These are phyloP conservation scores for Aphanomyces astaci DNA, from an alignment of 352 stramenopile species.

Conservation along the genomic window DNA sequence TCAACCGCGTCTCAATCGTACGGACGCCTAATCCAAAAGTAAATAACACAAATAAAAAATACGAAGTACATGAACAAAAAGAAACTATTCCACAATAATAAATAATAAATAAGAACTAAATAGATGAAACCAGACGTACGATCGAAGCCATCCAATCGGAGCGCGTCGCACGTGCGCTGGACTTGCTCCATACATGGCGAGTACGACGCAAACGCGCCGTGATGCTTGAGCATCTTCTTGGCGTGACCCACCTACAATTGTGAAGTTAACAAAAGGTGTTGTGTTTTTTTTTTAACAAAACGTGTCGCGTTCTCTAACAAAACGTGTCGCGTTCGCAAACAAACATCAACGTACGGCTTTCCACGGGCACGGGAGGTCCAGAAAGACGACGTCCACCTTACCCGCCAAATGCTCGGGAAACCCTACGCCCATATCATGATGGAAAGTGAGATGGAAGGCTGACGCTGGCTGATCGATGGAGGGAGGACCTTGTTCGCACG, in stretches of 20 bases:
- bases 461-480: too few relatives aligned
- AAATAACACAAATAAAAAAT: too few relatives aligned
- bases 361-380: slow-evolving; percentile 98
- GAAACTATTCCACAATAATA: too few relatives aligned
- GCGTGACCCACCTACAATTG: slow-evolving; percentile 59
- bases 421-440: slow-evolving; percentile 14
- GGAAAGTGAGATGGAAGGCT: background rate
- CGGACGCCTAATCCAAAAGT: too few relatives aligned
- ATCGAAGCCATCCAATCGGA: slow-evolving; percentile 75
- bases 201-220: slow-evolving; percentile 93
- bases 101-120: too few relatives aligned
- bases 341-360: slow-evolving; percentile 67
- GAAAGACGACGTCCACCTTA: slow-evolving; percentile 91
- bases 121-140: too few relatives aligned
- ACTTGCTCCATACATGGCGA: slow-evolving; percentile 99
- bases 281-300: too few relatives aligned
- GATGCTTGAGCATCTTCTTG: slow-evolving; percentile 87
- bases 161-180: slow-evolving; percentile 77
- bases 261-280: too few relatives aligned
- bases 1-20: slow-evolving; percentile 90
- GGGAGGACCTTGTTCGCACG: slow-evolving; percentile 79
- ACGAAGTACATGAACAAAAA: too few relatives aligned
- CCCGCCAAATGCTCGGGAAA: slow-evolving; percentile 57
- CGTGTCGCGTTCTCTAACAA: too few relatives aligned
- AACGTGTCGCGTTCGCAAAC: too few relatives aligned